These are phyloP conservation scores for Ramularia endophylla DNA, from an alignment of 2,329 filamentous ascomycete genomes.

Conservation along the genomic window DNA sequence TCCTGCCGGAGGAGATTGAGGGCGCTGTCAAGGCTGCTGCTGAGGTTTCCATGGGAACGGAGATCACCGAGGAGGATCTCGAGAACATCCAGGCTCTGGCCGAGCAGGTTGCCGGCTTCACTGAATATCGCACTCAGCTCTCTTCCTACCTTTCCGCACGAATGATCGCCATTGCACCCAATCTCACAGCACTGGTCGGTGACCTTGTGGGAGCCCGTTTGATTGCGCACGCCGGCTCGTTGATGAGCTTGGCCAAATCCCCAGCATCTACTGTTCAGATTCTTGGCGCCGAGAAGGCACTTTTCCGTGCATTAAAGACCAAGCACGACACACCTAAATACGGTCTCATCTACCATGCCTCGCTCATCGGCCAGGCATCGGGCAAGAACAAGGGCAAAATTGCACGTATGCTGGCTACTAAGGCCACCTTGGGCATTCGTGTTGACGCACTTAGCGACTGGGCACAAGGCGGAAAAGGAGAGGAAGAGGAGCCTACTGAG, in stretches of 20 bases:
- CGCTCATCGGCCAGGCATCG: constrained; percentile 90
- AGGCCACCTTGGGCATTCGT: constrained; percentile 86
- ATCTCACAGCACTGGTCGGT: constrained; percentile 86
- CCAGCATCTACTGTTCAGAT: constrained; percentile 97
- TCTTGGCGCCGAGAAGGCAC: constrained; percentile 94
- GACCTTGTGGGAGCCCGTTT: constrained; percentile 91
- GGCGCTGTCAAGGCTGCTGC: constrained; percentile 84
- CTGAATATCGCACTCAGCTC: constrained; percentile 82
- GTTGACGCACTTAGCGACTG: constrained; percentile 83
- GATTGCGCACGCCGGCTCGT: constrained; percentile 88
- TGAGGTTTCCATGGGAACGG: constrained; percentile 97
- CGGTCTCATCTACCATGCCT: constrained; percentile 87
- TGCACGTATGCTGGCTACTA: constrained; percentile 89
- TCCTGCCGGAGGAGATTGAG: constrained; percentile 94
- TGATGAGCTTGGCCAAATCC: constrained; percentile 91
- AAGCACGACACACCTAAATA: constrained; percentile 99
- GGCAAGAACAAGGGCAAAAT: constrained; percentile 99
- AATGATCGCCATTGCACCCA: constrained; percentile 96
- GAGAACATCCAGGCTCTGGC: constrained; percentile 88
- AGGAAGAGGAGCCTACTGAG: constrained; percentile 60
- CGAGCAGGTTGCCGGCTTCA: constrained; percentile 87
- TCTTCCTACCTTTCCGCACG: constrained; percentile 83
- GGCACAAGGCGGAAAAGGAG: constrained; percentile 61
- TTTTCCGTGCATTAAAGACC: constrained; percentile 97
- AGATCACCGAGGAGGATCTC: constrained; percentile 88